Evolutionary conservation across 495 filamentous ascomycete species (phyloP).

Genomic region (Podospora didyma): DNA sequence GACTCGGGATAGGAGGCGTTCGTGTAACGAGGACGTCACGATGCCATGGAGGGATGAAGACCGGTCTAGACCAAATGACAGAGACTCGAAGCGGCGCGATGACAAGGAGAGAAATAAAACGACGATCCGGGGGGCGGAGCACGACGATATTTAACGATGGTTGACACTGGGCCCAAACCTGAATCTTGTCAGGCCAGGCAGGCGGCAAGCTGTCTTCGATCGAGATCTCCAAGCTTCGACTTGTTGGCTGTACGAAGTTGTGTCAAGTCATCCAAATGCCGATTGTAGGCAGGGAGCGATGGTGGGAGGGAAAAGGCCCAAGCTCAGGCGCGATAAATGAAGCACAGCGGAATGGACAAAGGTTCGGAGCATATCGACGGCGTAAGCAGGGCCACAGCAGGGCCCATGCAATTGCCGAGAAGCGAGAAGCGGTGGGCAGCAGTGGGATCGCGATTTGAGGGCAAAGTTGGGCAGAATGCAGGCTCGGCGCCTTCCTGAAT

Average conservation of each 20-base stretch:
- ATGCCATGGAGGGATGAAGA: not conserved
- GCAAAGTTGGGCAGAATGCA: too few relatives aligned
- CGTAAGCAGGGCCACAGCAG: too few relatives aligned
- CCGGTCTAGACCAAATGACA: not conserved
- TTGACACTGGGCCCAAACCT: not conserved
- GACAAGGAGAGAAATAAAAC: not conserved
- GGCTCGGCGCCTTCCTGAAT: not conserved
- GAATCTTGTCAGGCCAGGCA: not conserved
- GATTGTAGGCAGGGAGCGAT: not conserved
- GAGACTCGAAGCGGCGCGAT: not conserved
- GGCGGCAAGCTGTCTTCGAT: not conserved
- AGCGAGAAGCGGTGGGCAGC: not conserved
- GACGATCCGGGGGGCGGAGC: not conserved
- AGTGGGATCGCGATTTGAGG: not conserved
- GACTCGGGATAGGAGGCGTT: constrained; percentile 3
- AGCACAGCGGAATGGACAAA: not conserved
- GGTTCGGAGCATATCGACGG: not conserved
- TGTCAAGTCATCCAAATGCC: not conserved
- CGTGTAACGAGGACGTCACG: constrained; percentile 11
- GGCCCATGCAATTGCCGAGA: too few relatives aligned
- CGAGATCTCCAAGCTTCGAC: too few relatives aligned
- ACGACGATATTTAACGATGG: constrained; percentile 9
- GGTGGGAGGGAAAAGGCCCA: not conserved
- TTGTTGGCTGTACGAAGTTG: not conserved
- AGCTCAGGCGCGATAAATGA: constrained; percentile 9